Evolutionary conservation across 2,329 filamentous ascomycete species (phyloP).

Genomic region (Myriangium duriaei): DNA sequence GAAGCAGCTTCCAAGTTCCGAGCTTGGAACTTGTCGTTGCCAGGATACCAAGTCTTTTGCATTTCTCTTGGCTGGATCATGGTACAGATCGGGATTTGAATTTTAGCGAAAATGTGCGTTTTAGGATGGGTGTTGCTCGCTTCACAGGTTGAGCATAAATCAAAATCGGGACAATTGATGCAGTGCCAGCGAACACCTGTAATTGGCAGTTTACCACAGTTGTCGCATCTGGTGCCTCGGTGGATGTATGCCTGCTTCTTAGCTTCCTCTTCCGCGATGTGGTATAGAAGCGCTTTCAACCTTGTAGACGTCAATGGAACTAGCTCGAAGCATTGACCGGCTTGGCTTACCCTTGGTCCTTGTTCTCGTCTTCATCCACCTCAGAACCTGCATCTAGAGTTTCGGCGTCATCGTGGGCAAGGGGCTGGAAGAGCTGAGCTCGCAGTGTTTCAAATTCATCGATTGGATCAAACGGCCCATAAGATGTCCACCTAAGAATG

Average conservation of each 20-base stretch:
- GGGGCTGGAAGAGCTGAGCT: too few relatives aligned
- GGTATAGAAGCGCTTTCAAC: conserved; percentile 53
- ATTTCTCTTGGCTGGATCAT: conserved; percentile 66
- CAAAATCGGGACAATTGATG: conserved; percentile 90
- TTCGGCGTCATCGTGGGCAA: conserved; percentile 15
- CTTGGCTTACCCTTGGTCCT: too few relatives aligned
- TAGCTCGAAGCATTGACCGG: background rate
- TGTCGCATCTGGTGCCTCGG: conserved; percentile 82
- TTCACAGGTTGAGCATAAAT: conserved; percentile 90
- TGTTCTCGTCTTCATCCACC: conserved; percentile 13
- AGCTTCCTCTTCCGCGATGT: conserved; percentile 88
- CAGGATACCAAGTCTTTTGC: conserved; percentile 77
- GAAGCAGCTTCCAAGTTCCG: conserved; percentile 51
- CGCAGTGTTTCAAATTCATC: background rate
- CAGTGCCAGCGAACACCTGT: conserved; percentile 87
- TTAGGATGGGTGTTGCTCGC: conserved; percentile 52
- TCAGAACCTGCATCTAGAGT: conserved; percentile 16
- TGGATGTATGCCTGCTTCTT: conserved; percentile 82
- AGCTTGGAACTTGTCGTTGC: conserved; percentile 58
- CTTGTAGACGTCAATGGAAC: background rate
- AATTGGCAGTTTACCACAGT: conserved; percentile 77
- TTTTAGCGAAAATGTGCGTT: conserved; percentile 94
- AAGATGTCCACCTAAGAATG: conserved; percentile 5
- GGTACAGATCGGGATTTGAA: conserved; percentile 76
- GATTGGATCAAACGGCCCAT: background rate